phyloP scores from a whole-genome alignment of 2,329 filamentous ascomycete species.

The Fusarium tuaranense region DNA sequence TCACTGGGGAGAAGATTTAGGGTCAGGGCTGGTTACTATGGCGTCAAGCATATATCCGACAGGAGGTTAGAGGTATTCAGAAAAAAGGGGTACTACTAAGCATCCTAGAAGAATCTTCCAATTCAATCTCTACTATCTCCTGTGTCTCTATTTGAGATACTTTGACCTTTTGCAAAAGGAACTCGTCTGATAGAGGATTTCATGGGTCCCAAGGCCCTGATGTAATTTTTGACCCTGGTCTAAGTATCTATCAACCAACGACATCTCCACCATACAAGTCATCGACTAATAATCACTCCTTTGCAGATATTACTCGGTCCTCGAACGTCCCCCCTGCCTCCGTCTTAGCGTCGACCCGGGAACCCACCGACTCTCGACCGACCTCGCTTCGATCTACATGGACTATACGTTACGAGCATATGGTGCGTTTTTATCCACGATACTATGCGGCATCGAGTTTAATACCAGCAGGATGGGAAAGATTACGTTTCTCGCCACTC shows the following conservation, averaged over 20 bases:
- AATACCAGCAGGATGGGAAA: background rate
- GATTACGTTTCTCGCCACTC: background rate
- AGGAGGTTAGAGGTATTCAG: background rate
- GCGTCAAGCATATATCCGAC: background rate
- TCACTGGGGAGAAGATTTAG: background rate
- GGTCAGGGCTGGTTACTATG: background rate
- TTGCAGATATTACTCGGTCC: background rate
- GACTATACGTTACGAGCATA: background rate
- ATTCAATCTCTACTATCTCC: background rate
- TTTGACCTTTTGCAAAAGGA: accelerated
- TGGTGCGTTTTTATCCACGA: background rate
- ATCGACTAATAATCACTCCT: background rate
- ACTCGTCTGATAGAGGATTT: background rate
- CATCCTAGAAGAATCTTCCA: background rate
- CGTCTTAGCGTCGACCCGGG: background rate
- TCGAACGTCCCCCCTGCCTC: background rate
- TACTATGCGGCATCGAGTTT: background rate
- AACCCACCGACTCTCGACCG: background rate
- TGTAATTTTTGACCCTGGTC: background rate
- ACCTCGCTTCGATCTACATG: background rate
- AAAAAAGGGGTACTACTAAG: background rate
- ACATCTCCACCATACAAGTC: background rate
- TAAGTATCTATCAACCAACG: too few species aligned
- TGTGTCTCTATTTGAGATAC: accelerated
- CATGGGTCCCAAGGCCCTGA: too few species aligned